Conservation (phyloP, 139 green algal species). For the Chlorella sp. region DNA sequence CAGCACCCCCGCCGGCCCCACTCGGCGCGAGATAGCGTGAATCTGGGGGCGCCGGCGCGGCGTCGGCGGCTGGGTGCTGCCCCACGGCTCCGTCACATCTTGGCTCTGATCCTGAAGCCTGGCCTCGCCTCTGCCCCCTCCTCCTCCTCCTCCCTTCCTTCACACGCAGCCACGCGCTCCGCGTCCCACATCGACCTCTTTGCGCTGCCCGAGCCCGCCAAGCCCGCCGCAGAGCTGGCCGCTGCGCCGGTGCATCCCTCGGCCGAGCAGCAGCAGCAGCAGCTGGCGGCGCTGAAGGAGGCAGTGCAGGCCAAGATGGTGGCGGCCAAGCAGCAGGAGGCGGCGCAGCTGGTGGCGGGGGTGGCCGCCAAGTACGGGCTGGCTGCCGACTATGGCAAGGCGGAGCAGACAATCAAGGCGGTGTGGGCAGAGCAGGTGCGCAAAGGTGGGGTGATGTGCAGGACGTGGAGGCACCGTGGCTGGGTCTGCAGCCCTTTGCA, state of each 20-base stretch:
- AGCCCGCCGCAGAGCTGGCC: background rate
- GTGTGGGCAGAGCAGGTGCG: constrained; percentile 27
- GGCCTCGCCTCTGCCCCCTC: too few relatives aligned
- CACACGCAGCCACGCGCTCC: constrained; percentile 7
- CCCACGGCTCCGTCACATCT: too few relatives aligned
- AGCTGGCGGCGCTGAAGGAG: constrained; percentile 3
- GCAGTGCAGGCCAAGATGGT: constrained; percentile 15
- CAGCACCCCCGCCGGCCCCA: background rate
- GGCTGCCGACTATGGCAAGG: constrained; percentile 26
- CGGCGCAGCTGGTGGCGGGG: constrained; percentile 7
- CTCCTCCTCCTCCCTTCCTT: background rate
- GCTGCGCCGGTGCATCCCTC: background rate
- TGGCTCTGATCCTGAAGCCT: too few relatives aligned
- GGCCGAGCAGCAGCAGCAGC: background rate
- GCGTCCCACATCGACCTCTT: constrained; percentile 26
- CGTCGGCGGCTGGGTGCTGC: background rate
- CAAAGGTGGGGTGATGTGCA: too few relatives aligned
- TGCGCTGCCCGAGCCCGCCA: background rate
- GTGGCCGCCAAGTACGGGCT: constrained; percentile 29
- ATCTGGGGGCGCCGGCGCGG: background rate
- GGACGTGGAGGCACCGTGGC: too few relatives aligned
- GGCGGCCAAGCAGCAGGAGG: constrained; percentile 19
- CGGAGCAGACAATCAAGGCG: constrained; percentile 31
- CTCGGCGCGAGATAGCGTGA: background rate
- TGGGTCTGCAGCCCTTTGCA: background rate